Evolutionary conservation across 2,329 filamentous ascomycete species (phyloP).

Genomic region (Fonsecaea monophora): DNA sequence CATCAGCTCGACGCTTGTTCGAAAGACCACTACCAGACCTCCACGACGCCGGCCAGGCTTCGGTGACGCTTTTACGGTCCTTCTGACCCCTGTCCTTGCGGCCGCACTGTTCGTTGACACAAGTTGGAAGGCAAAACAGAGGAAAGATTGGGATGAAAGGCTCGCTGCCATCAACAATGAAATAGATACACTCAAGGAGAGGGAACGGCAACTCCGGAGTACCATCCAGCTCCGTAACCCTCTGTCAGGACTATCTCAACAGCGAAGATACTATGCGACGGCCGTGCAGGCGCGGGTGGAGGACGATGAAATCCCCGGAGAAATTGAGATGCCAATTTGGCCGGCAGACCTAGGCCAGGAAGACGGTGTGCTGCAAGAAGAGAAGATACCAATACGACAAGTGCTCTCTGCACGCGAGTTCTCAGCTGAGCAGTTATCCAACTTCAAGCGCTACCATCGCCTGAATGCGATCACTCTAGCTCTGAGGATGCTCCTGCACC

Average conservation of each 20-base stretch:
- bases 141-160: conserved; percentile 39
- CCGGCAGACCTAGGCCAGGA: conserved; percentile 2
- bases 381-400: conserved; percentile 4
- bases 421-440: conserved; percentile 27
- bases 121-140: conserved; percentile 37
- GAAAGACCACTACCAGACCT: conserved; percentile 33
- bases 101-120: conserved; percentile 37
- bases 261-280: conserved; percentile 33
- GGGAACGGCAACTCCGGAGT: conserved; percentile 31
- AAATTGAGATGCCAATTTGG: conserved; percentile 27
- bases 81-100: conserved; percentile 37
- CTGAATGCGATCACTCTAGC: conserved; percentile 35
- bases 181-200: conserved; percentile 31
- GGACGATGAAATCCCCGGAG: conserved; percentile 14
- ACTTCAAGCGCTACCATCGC: conserved; percentile 29
- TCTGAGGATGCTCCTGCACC: conserved; percentile 33
- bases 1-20: conserved; percentile 23
- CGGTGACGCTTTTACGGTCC: conserved; percentile 38
- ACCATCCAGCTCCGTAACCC: conserved; percentile 29
- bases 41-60: conserved; percentile 32
- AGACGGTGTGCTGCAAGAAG: background rate
- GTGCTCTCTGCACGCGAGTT: conserved; percentile 21
- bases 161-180: conserved; percentile 34
- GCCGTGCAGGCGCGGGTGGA: conserved; percentile 19
- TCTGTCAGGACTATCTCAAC: conserved; percentile 22